Conservation (phyloP, 2,329 filamentous ascomycete genomes). For the Penicillium occitanis region DNA sequence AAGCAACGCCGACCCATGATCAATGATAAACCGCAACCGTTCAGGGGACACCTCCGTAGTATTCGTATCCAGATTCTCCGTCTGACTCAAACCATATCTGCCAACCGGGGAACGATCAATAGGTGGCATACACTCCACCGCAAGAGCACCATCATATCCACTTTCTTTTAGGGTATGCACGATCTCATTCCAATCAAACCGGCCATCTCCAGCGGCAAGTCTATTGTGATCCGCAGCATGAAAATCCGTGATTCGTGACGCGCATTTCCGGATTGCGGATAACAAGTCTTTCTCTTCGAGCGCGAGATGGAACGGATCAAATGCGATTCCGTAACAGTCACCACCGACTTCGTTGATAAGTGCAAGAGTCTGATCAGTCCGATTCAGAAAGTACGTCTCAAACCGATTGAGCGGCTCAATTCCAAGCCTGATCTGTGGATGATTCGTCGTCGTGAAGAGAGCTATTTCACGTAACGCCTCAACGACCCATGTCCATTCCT, state of each 20-base stretch:
- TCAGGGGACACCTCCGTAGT: slow-evolving; percentile 10
- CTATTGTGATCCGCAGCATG: slow-evolving; percentile 19
- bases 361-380: slow-evolving; percentile 13
- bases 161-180: neutral
- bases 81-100: neutral
- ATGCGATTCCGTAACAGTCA: slow-evolving; percentile 11
- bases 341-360: slow-evolving; percentile 8
- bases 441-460: slow-evolving; percentile 2
- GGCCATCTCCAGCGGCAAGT: slow-evolving; percentile 16
- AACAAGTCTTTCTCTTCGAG: slow-evolving; percentile 18
- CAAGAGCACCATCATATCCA: slow-evolving; percentile 13
- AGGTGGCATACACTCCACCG: slow-evolving; percentile 17
- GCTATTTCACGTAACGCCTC: slow-evolving; percentile 16
- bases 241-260: slow-evolving; percentile 10
- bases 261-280: slow-evolving; percentile 9
- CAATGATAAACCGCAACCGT: slow-evolving; percentile 15
- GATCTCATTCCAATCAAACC: slow-evolving; percentile 15
- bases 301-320: slow-evolving; percentile 17
- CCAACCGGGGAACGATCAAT: slow-evolving; percentile 17
- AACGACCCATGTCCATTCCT: slow-evolving; percentile 17
- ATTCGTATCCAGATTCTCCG: neutral
- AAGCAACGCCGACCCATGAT: slow-evolving; percentile 14
- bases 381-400: slow-evolving; percentile 18
- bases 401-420: slow-evolving; percentile 18
- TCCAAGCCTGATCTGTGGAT: slow-evolving; percentile 8